These are phyloP conservation scores for Apiospora phragmitis DNA, from an alignment of 2,329 filamentous ascomycete species.

Conservation along the genomic window DNA sequence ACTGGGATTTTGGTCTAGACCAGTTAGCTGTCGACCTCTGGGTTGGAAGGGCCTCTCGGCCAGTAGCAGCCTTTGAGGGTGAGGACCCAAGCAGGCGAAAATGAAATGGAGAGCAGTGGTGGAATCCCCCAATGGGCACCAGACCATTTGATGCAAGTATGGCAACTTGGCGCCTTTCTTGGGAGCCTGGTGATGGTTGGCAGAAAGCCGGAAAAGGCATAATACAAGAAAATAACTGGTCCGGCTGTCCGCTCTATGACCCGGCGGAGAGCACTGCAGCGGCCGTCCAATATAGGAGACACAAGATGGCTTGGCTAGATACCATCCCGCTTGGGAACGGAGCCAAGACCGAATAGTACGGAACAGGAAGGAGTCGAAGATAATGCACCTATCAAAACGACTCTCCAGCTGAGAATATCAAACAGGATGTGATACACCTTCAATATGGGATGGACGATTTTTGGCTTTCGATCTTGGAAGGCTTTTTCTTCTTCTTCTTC, in stretches of 20 bases:
- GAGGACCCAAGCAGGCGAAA: background rate
- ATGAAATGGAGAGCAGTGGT: background rate
- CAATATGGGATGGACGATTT: background rate
- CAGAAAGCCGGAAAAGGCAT: background rate
- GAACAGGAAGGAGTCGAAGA: background rate
- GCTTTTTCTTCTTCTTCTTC: too few relatives aligned
- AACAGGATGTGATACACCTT: background rate
- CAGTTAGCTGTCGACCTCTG: background rate
- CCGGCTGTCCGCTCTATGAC: background rate
- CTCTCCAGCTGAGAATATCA: background rate
- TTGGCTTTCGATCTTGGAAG: background rate
- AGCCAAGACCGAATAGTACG: conserved; percentile 3
- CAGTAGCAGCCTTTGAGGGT: background rate
- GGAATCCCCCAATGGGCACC: background rate
- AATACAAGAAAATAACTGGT: background rate
- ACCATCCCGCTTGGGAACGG: background rate
- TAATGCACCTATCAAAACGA: background rate
- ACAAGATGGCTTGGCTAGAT: background rate
- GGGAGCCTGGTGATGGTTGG: background rate
- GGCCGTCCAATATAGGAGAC: background rate
- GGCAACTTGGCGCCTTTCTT: background rate
- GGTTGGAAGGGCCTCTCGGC: background rate
- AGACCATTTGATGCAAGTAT: background rate
- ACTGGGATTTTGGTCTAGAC: background rate
- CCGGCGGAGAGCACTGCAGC: background rate